Evolutionary conservation across 2,329 filamentous ascomycete species (phyloP), one percentile per base, ranked within the genome.

Genomic region (Ciborinia camelliae): DNA sequence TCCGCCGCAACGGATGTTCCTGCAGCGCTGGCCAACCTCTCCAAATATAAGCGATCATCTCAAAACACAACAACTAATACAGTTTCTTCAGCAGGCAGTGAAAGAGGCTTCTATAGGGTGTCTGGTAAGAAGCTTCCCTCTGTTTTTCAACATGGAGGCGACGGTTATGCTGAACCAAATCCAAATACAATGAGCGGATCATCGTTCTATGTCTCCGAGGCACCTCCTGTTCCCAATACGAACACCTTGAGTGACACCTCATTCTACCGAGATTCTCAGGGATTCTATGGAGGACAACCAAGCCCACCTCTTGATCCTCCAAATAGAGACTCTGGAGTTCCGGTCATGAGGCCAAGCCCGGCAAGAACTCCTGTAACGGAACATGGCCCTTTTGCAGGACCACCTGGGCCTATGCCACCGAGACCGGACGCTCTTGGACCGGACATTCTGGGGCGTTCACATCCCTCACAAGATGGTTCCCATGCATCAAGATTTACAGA

Each of bases 41-140:
- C 79, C 6, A 76, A 78, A 39, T 73, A 72, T 41, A 62, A 65
- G 8, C 61, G 72, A 67, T 67, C 58, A 67, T 74, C 59, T 53
- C 64, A 76, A 66, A 67, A 74, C 68, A 68, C 76, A 67, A 65
- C 73, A 66, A 59, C 70, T 68, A 71, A 73, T 68, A 57, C 72
- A 47, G 71, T 72, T 43, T 71, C 72, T 20, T 73, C 74, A 50
- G 77, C 78, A 43, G 75, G 73, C 30, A 80, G 78, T 35, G 85
- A 89, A 71, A 78, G 80, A 66, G 84, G 86, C 0, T 90, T 90
- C 73, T 84, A 87, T 67, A 83, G 86, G 37, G 82, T 90, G 2
- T 87, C 86, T 7, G 87, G 87, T 67, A 82, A 82, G 71, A 89
- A 89, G 71, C 74, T 90, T 64, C 83, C 84, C 4, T 86, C 87